These are phyloP conservation scores for Dothistroma septosporum DNA, from an alignment of 2,329 filamentous ascomycete species.

Conservation along the genomic window DNA sequence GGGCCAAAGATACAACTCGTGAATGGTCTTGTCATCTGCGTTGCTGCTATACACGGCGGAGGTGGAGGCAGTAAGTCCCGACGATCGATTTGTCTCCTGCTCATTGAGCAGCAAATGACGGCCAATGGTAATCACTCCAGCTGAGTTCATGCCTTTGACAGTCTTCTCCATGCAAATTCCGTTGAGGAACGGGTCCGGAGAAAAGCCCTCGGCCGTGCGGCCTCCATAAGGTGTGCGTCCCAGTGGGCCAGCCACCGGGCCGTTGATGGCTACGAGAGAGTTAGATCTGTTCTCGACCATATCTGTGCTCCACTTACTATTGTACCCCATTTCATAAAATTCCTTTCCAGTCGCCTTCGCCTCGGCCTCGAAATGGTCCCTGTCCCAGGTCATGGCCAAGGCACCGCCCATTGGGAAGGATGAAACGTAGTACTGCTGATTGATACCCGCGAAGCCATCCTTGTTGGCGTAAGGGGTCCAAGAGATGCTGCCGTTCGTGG, in stretches of 20 bases:
- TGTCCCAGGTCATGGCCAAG: conserved; percentile 27
- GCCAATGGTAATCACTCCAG: conserved; percentile 69
- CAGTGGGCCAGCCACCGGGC: conserved; percentile 15
- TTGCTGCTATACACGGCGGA: conserved; percentile 47
- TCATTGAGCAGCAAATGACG: conserved; percentile 72
- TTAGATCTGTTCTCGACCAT: neutral
- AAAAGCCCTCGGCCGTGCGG: conserved; percentile 55
- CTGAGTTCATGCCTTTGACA: conserved; percentile 63
- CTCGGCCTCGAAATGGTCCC: conserved; percentile 18
- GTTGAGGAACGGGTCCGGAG: conserved; percentile 61
- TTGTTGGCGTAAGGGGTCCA: conserved; percentile 23
- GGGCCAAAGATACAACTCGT: conserved; percentile 39
- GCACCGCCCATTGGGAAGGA: conserved; percentile 23
- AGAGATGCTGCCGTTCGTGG: conserved; percentile 10
- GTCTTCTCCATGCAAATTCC: conserved; percentile 68
- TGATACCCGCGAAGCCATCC: conserved; percentile 25
- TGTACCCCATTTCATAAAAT: conserved; percentile 24
- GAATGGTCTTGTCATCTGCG: conserved; percentile 59
- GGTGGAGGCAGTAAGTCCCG: conserved; percentile 4
- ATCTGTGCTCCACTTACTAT: too few species aligned
- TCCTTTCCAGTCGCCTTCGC: conserved; percentile 21
- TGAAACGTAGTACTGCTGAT: conserved; percentile 25
- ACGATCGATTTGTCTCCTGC: conserved; percentile 59
- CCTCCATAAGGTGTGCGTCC: conserved; percentile 18
- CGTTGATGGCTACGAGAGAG: conserved; percentile 15